Base-by-base conservation (phyloP, 306 rosid genomes). In the Trichosanthes truncata region DNA sequence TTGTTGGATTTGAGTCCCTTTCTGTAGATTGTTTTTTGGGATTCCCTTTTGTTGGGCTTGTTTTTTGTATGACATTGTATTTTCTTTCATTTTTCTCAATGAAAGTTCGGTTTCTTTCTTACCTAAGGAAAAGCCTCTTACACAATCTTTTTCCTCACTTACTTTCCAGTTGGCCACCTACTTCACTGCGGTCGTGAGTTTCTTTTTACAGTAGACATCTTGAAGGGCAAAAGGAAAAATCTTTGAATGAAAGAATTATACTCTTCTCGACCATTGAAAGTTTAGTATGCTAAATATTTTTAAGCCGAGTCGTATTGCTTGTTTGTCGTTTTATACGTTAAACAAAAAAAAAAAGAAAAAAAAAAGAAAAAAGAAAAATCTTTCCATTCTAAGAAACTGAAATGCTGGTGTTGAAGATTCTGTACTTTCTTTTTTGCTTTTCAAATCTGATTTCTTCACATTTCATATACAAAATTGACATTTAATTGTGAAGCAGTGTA, bases 91-190 rank as follows among this genome's bases (percentile, higher is more conserved):
- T 52, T 52, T 52, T 52, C 23, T 51, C 8, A 6, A 17, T 52
- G 57, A 52, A 52, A 13, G 18, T 15, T 14, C 56, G 71, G 53
- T 79, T 77, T 75, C 5, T 3, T 48, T 12, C 53, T 4, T 3
- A 46, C n/a, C n/a, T n/a, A 46, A 12, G 4, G 9, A 10, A 14
- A 79, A 61, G 60, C 77, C 61, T 21, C 56, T 76, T 21, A 53
- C 69, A 1, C 23, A 17, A 52, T 33, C 56, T n/a, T 35, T 55
- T 49, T 57, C 9, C 5, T 55, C n/a, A 1, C 51, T 77, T 63
- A 68, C 31, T 78, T 87, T 89, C 84, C 95, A 94, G 97, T 81
- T 94, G 83, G 86, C 85, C 18, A 89, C 75, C 83, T 92, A 94
- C 87, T 85, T 87, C 71, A 80, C 62, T 45, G 83, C 92, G 21